Conservation (phyloP, 768 basidiomycete genomes). For the Cyclocybe cylindracea region DNA sequence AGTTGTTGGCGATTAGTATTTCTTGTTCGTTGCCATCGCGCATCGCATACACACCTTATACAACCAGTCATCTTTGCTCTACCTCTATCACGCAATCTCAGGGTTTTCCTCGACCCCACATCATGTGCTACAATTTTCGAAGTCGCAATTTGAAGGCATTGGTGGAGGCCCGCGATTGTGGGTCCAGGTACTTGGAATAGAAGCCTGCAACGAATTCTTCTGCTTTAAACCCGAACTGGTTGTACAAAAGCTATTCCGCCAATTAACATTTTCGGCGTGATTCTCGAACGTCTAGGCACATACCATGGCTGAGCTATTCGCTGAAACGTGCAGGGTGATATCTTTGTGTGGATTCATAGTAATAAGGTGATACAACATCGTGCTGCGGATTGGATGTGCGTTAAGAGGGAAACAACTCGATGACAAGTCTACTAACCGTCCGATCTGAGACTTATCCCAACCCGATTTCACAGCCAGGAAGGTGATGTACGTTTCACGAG, state of each 20-base stretch:
- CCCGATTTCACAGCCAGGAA: conserved; percentile 78
- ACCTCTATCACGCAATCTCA: background rate
- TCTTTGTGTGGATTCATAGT: conserved; percentile 71
- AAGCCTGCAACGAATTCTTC: conserved; percentile 84
- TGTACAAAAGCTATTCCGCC: conserved; percentile 66
- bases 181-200: conserved; percentile 77
- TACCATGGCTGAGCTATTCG: conserved; percentile 81
- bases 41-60: background rate
- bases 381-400: conserved; percentile 37
- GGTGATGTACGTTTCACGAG: conserved; percentile 80
- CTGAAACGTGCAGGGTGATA: conserved; percentile 81
- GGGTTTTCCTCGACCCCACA: background rate
- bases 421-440: conserved; percentile 47
- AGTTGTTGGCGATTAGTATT: background rate
- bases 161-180: conserved; percentile 69
- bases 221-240: conserved; percentile 86
- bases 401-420: conserved; percentile 6
- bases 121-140: conserved; percentile 41
- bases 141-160: conserved; percentile 81
- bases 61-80: background rate
- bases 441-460: conserved; percentile 81
- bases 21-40: background rate
- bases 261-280: background rate
- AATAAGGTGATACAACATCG: conserved; percentile 79
- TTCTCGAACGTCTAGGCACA: conserved; percentile 5